Evolutionary conservation across 164 flowering plant genomes (phyloP), one percentile per base, ranked within the genome.

Genomic region (Annona squamosa): DNA sequence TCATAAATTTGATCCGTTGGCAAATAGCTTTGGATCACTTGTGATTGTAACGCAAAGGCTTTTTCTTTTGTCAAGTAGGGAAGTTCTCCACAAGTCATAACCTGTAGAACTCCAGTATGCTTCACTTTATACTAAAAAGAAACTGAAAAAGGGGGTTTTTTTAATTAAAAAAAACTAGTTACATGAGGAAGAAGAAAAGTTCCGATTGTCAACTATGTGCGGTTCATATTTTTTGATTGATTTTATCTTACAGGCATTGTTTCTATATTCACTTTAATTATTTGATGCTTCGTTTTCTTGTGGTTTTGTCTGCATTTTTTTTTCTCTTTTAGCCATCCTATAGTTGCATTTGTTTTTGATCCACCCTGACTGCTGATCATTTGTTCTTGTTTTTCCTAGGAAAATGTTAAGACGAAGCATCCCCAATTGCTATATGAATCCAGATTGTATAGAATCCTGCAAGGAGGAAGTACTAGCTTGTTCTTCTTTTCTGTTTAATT

Each of bases 341-440:
- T 52, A 52, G 37, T 26, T 26, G 37, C 37, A 26, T 26, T 26
- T 52, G 59, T 5, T 52, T 52, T 52, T 52, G 37, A 26, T 52
- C 59, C 3, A n/a, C 19, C n/a, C 16, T 56, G 56, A 12, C 4
- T 56, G 12, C 63, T 57, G 16, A 70, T 26, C 63, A 9, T 16
- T 56, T 59, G n/a, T 13, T 43, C 41, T 56, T 71, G 46, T 62
- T 75, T 44, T 73, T 63, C 67, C 44, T 84, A 92, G 97, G 97
- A 92, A 86, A 90, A 87, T 81, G 89, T 89, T 76, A 92, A 89
- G 87, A 90, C 97, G 75, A 92, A 89, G 86, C 97, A 92, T 85
- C 96, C 97, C 19, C 97, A 91, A 71, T 79, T 92, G 79, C 84
- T 88, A 3, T 92, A 90, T 71, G 97, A 92, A 79, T 90, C 97